Base-by-base conservation (phyloP, 768 basidiomycete species). In the Lactarius hengduanensis region DNA sequence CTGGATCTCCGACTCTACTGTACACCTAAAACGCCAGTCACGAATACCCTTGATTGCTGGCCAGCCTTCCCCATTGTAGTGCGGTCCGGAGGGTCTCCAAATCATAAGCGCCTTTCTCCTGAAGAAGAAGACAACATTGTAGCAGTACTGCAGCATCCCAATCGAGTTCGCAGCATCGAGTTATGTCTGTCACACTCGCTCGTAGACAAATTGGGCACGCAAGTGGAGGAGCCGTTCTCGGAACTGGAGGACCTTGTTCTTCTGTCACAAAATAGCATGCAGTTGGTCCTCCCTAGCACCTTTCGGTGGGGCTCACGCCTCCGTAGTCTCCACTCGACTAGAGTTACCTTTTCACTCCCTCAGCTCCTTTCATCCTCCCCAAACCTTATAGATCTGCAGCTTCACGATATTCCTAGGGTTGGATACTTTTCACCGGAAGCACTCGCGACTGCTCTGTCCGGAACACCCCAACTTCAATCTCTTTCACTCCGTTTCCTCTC, bases 231-330 rank as follows among this genome's bases (percentile, higher is more conserved):
- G 13, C 22, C 26, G 6, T 53, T 53, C 26, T 53, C 50, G 22
- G 26, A 53, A 26, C 50, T 53, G 10, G 50, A 53, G 50, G 50
- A 26, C 50, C 22, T 53, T 26, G 50, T 53, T 53, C 15, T 53
- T 15, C 13, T 26, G 50, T 53, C 50, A 53, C 50, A 53, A 53
- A 53, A 53, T 53, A 53, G 13, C 50, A 53, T 26, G 22, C 50
- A 53, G 13, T 53, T 53, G 50, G 50, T 53, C 22, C 50, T 53
- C 50, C 50, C 50, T 15, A 5, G 22, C 50, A 53, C 22, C 7
- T 53, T 53, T 26, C 50, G 50, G 26, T 53, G 50, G 50, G 50
- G 50, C 22, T 53, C 50, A 28, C 50, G 22, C 50, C 50, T 53
- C 26, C 50, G 50, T 53, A 53, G 22, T 22, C 50, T 53, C 50